Evolutionary conservation across 345 rosid species (phyloP), one percentile per base, ranked within the genome.

Genomic region (Rhodamnia argentea): DNA sequence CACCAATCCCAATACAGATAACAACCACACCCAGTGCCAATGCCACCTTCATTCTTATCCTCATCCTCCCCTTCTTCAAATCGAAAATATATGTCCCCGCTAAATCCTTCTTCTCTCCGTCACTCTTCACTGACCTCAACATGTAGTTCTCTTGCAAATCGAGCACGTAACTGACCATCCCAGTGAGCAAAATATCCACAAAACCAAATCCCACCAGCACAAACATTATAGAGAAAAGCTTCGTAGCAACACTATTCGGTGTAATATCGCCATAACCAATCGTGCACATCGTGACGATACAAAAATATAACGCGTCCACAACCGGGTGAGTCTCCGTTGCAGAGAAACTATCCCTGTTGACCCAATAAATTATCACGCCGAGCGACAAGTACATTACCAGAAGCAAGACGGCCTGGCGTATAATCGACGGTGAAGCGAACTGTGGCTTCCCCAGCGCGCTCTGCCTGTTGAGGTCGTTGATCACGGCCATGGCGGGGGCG

Each of bases 241-340:
- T 97, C 26, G 99, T 97, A 2, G 89, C 50, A 9, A 86, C 84
- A 50, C 86, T 94, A 26, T 91, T 88, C 2, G 99, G 98, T 5
- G 95, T 96, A 13, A 97, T 97, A 84, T 97, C 99, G 74, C 99
- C 99, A 83, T 95, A 97, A 24, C 98, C 99, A 64, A 97, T 96
- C 1, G 99, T 97, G 88, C 99, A 97, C 98, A 97, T 94, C 8
- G 99, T 97, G 2, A 97, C 99, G 29, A 95, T 92, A 86, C 98
- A 95, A 86, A 97, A 97, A 88, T 95, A 97, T 83, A 97, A 86
- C 13, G 96, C 99, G 88, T 95, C 99, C 83, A 95, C 96, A n/a
- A 96, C 91, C 2, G 98, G 99, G 82, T 97, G 96, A 52, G 98
- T 97, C 87, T 92, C 90, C 24, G 29, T 84, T 8, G 90, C 96